Evolutionary conservation across 2,329 filamentous ascomycete species (phyloP), one percentile per base, ranked within the genome.

Genomic region (Sclerotinia subarctica): DNA sequence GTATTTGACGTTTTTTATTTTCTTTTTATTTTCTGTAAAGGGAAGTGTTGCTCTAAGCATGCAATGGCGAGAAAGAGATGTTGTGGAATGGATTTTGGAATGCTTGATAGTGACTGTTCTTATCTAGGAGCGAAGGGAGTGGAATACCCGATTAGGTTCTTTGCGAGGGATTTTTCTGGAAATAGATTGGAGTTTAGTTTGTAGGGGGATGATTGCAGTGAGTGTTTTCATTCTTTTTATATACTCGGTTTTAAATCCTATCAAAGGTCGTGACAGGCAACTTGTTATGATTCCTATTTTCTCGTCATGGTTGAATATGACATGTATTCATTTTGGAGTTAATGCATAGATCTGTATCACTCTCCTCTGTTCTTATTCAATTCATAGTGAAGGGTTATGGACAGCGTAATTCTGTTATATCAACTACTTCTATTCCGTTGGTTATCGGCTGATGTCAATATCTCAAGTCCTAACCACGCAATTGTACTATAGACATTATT

Each of bases 81-180:
- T 17, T 3, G 38, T 24, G 24, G 6, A 42, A 4, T 24, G 15
- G 8, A 21, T 26, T 46, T 11, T 24, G 24, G n/a, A 10, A 38
- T 51, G 21, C 19, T 13, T 19, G 13, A 38, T 62, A 1, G 1
- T 51, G 29, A 51, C 17, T 15, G 46, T 4, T 15, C 15, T n/a
- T 67, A 26, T 42, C 53, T 64, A 83, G 82, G 85, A 3, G 77
- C 35, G 17, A 79, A 85, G 73, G 86, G 85, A 0, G 82, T 83
- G 1, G 87, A 89, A 75, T 88, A 87, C 72, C 86, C 87, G 0
- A 80, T 78, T 47, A 80, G 87, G 19, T 90, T 90, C 76, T 90
- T 90, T 75, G 86, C 85, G 0, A 81, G 85, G 68, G 84, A 86
- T 71, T 86, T 81, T 77, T 83, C 83, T 0, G 84, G 84, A 2